Conservation (phyloP, 441 rosid genomes). For the Gossypium gossypioides region DNA sequence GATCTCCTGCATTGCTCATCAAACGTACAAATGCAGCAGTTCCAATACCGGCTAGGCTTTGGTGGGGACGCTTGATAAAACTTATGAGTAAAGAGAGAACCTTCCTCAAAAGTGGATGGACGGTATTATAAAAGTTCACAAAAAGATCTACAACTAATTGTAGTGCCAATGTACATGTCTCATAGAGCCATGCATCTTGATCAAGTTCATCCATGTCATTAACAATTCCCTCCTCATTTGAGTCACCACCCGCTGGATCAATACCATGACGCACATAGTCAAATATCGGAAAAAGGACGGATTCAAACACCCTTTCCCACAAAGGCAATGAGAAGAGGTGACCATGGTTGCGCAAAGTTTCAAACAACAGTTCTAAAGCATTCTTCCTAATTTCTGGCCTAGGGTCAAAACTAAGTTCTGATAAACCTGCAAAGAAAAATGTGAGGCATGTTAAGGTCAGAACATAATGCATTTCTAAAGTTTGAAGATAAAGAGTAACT, state of each 20-base stretch:
- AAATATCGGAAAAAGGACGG: conserved; percentile 92
- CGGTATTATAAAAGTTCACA: conserved; percentile 85
- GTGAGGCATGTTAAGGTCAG: background rate
- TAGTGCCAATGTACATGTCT: conserved; percentile 98
- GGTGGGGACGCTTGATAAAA: conserved; percentile 97
- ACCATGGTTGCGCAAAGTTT: conserved; percentile 90
- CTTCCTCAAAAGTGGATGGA: conserved; percentile 83
- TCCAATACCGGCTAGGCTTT: conserved; percentile 98
- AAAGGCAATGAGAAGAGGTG: conserved; percentile 83
- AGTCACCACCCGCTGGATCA: conserved; percentile 80
- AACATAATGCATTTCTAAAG: conserved; percentile 7
- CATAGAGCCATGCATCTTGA: conserved; percentile 99
- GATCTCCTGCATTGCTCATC: conserved; percentile 92
- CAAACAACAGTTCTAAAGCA: conserved; percentile 87
- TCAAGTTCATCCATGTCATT: conserved; percentile 62
- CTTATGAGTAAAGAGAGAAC: conserved; percentile 81
- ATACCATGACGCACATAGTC: conserved; percentile 98
- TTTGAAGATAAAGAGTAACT: background rate
- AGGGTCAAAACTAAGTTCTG: conserved; percentile 98
- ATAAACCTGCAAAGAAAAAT: conserved; percentile 57
- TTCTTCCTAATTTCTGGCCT: conserved; percentile 98
- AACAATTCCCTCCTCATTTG: conserved; percentile 52
- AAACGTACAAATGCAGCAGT: conserved; percentile 97
- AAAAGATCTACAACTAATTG: conserved; percentile 98
- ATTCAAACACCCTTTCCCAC: conserved; percentile 93